Percentiles rank a stretch among this genome's conserved stretches.
Evolutionary conservation across 179 eudicot species (phyloP).

Genomic region (Heliamphora pulchella): DNA sequence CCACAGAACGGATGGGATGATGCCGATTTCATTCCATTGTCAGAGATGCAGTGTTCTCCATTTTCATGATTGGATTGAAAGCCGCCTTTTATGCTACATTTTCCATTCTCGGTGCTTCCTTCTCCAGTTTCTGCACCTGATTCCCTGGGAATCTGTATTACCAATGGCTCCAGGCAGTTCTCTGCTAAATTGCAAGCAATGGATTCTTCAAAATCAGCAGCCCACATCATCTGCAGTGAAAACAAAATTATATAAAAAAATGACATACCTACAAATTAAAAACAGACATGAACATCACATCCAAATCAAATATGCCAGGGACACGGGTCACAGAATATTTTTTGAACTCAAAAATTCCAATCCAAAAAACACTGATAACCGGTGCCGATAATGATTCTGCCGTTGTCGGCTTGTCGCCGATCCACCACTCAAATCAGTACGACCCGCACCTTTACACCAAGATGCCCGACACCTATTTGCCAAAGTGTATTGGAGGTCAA

Average conservation of each 20-base stretch:
- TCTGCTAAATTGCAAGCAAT: slow-evolving; percentile 50
- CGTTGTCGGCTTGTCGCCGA: no score
- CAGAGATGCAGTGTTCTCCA: slow-evolving; percentile 40
- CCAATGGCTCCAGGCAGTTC: slow-evolving; percentile 70
- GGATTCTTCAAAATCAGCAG: slow-evolving; percentile 93
- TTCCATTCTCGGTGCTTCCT: slow-evolving; percentile 40
- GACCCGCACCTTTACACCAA: no score
- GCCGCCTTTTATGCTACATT: slow-evolving; percentile 36
- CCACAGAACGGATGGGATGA: slow-evolving; percentile 81
- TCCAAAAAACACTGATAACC: no score
- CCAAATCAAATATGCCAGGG: slow-evolving; percentile 8
- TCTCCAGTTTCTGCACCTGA: slow-evolving; percentile 38
- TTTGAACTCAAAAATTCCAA: not conserved
- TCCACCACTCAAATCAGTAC: no score
- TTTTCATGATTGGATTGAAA: slow-evolving; percentile 36
- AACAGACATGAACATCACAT: not conserved
- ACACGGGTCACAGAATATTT: not conserved
- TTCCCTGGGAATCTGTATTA: slow-evolving; percentile 59
- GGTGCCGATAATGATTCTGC: no score
- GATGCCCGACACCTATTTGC: no score
- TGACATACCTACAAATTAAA: not conserved
- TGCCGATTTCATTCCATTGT: slow-evolving; percentile 45
- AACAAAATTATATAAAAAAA: not conserved
- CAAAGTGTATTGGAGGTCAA: no score
- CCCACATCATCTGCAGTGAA: slow-evolving; percentile 96